A percentile compares a stretch with the other conserved stretches of the same genome.
Evolutionary conservation across 768 basidiomycete species (phyloP).

Genomic region (Mycena polygramma): DNA sequence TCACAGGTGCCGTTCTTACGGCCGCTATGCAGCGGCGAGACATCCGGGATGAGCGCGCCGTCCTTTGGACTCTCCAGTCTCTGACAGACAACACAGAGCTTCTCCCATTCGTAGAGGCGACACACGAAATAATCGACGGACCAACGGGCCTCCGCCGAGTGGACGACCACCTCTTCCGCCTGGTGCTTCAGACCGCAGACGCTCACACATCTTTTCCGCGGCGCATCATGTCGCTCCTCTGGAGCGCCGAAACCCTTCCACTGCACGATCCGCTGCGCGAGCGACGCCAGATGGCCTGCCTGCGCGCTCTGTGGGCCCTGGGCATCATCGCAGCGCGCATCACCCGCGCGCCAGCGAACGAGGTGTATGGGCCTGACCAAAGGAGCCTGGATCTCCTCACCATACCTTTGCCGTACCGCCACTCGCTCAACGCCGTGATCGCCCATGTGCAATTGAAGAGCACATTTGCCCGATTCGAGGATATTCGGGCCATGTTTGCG

Average conservation of each 20-base stretch:
- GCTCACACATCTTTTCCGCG: constrained; percentile 19
- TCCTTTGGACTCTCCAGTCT: constrained; percentile 32
- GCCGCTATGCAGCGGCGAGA: constrained; percentile 20
- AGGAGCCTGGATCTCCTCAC: background rate
- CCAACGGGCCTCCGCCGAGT: constrained; percentile 19
- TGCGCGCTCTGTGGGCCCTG: constrained; percentile 28
- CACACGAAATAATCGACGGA: constrained; percentile 24
- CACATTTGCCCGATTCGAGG: constrained; percentile 12
- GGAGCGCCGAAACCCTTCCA: constrained; percentile 19
- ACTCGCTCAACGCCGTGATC: constrained; percentile 1
- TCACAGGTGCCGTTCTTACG: constrained; percentile 15
- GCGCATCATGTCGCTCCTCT: constrained; percentile 18
- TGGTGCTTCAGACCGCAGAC: constrained; percentile 24
- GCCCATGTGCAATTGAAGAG: constrained; percentile 12
- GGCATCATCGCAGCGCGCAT: constrained; percentile 21
- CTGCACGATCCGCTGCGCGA: constrained; percentile 3
- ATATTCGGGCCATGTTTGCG: constrained; percentile 1
- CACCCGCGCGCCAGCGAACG: background rate
- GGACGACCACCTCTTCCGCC: constrained; percentile 27
- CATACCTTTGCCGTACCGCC: background rate
- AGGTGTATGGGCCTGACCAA: constrained; percentile 1
- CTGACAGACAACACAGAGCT: constrained; percentile 30
- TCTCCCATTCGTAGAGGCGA: constrained; percentile 32
- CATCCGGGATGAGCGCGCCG: constrained; percentile 29
- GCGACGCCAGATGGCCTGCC: background rate